A percentile compares a stretch with the other conserved stretches of the same genome.
Conservation (phyloP, 176 grass and related monocot species). For the Chrysopogon serrulatus region DNA sequence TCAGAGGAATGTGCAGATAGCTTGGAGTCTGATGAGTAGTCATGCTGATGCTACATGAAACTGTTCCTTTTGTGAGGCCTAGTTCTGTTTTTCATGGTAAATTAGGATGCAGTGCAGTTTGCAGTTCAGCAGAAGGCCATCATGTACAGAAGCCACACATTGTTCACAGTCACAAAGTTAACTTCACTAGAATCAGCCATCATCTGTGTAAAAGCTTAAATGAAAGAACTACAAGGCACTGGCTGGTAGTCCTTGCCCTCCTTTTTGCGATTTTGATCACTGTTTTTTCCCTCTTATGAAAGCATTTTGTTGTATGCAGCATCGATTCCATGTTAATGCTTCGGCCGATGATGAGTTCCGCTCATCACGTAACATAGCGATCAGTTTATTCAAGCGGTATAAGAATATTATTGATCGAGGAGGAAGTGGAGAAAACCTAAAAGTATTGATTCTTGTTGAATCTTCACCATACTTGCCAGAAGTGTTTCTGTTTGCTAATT, state of each 20-base stretch:
- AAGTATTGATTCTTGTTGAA: conserved; percentile 41
- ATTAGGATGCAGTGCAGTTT: conserved; percentile 18
- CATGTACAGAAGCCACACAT: conserved; percentile 42
- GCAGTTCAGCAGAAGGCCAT: conserved; percentile 35
- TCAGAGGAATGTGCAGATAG: conserved; percentile 25
- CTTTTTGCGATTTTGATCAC: conserved; percentile 4
- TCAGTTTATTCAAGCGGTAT: conserved; percentile 84
- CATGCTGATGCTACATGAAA: conserved; percentile 51
- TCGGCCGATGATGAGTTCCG: conserved; percentile 76
- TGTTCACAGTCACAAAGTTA: conserved; percentile 38
- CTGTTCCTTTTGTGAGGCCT: conserved; percentile 14
- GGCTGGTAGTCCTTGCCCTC: conserved; percentile 34
- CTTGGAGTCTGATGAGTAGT: conserved; percentile 35
- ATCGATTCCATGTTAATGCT: conserved; percentile 76
- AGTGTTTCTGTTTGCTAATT: neutral
- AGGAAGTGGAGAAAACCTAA: conserved; percentile 81
- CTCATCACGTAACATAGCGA: conserved; percentile 80
- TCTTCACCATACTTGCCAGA: neutral
- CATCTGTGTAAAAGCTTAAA: conserved; percentile 50
- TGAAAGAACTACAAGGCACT: conserved; percentile 56
- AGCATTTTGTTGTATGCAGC: conserved; percentile 35
- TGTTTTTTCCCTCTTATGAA: neutral
- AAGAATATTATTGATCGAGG: conserved; percentile 81
- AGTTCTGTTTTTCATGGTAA: neutral
- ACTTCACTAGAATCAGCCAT: conserved; percentile 44